A percentile compares a stretch with the other conserved stretches of the same genome.
Conservation (phyloP, 495 filamentous ascomycete species). For the Daldinia childiae region DNA sequence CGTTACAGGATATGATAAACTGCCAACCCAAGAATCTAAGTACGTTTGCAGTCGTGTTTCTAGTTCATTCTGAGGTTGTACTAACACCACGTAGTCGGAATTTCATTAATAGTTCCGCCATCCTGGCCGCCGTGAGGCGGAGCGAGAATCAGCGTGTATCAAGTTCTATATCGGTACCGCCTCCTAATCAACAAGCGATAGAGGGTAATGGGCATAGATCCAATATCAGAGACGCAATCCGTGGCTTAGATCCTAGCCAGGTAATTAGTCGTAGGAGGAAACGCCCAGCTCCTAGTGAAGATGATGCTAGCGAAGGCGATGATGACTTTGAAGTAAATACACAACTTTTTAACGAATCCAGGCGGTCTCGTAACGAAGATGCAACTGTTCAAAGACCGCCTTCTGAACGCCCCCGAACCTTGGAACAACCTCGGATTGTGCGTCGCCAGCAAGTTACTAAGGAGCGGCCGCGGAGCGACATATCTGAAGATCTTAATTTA, state of each 20-base stretch:
- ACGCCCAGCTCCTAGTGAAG: conserved; percentile 3
- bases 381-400: neutral
- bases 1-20: conserved; percentile 17
- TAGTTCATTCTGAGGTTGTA: neutral
- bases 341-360: conserved; percentile 31
- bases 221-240: conserved; percentile 38
- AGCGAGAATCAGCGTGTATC: conserved; percentile 21
- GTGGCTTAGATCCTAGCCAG: conserved; percentile 27
- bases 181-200: conserved; percentile 14
- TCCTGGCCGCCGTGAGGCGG: conserved; percentile 40
- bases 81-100: conserved; percentile 38
- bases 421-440: neutral
- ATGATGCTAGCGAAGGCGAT: conserved; percentile 15
- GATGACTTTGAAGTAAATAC: conserved; percentile 47
- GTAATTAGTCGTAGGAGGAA: conserved; percentile 24
- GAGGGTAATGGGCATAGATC: conserved; percentile 15
- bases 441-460: neutral
- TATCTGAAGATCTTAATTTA: conserved; percentile 24
- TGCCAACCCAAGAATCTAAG: conserved; percentile 28
- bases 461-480: conserved; percentile 5
- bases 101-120: conserved; percentile 34
- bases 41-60: conserved; percentile 12
- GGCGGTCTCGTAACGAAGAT: conserved; percentile 8
- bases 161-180: neutral
- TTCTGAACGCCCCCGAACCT: conserved; percentile 11